Percentiles rank a stretch among this genome's conserved stretches.
Evolutionary conservation across 495 filamentous ascomycete species (phyloP).

Genomic region (Penicillium fimorum): DNA sequence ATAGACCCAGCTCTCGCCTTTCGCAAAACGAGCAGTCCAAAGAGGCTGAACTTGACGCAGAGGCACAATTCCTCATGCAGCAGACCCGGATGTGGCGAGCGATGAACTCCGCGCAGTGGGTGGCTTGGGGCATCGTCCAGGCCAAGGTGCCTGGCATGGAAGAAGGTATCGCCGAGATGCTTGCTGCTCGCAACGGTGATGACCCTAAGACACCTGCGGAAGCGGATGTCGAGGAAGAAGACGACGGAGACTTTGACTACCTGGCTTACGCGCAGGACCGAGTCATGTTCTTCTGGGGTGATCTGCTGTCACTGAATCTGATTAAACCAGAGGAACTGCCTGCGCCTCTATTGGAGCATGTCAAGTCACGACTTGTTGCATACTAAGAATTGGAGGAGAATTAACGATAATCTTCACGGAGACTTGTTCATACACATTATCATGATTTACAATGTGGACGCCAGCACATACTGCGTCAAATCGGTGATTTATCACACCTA

Average conservation of each 20-base stretch:
- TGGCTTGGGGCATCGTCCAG: conserved; percentile 94
- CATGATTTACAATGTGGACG: conserved; percentile 25
- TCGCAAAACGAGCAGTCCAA: conserved; percentile 54
- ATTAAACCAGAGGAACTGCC: conserved; percentile 73
- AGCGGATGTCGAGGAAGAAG: conserved; percentile 45
- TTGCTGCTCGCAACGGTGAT: conserved; percentile 14
- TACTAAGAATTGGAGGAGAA: conserved; percentile 40
- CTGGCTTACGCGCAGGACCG: conserved; percentile 86
- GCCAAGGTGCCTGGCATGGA: conserved; percentile 72
- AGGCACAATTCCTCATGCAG: conserved; percentile 65
- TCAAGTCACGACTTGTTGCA: conserved; percentile 58
- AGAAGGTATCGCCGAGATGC: conserved; percentile 31
- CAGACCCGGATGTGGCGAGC: conserved; percentile 83
- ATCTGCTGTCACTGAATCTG: conserved; percentile 71
- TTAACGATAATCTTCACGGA: conserved; percentile 3
- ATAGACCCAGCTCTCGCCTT: conserved; percentile 18
- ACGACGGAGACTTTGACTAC: conserved; percentile 87
- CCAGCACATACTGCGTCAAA: conserved; percentile 19
- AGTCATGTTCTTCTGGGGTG: conserved; percentile 90
- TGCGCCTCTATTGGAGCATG: conserved; percentile 49
- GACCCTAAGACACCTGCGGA: conserved; percentile 19
- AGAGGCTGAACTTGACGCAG: conserved; percentile 59
- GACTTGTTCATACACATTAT: conserved; percentile 7
- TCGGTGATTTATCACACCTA: conserved; percentile 13
- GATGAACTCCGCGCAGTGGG: conserved; percentile 86